Percentiles rank a stretch among this genome's conserved stretches.
phyloP scores from a whole-genome alignment of 192 early-diverging fungal species.

The Oehlia diaphana region DNA sequence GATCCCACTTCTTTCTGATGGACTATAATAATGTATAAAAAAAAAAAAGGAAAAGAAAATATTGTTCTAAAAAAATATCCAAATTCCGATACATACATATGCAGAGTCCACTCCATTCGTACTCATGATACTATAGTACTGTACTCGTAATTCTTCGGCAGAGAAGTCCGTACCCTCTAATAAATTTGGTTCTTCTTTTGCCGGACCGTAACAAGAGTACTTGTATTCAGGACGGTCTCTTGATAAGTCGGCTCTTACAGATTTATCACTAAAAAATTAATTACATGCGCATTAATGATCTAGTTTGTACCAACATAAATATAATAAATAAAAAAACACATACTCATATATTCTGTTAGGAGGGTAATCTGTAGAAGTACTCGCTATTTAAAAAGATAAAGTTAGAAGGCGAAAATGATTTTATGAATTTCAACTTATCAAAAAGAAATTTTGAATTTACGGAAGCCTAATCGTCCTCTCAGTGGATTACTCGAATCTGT shows the following conservation, averaged over 20 bases:
- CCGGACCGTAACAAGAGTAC: slow-evolving; percentile 54
- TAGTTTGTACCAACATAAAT: slow-evolving; percentile 12
- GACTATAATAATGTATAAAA: not conserved
- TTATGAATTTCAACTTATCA: not conserved
- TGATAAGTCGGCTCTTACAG: slow-evolving; percentile 39
- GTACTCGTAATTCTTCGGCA: slow-evolving; percentile 57
- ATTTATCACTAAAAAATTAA: slow-evolving; percentile 33
- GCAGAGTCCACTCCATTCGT: slow-evolving; percentile 26
- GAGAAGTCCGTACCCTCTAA: slow-evolving; percentile 58
- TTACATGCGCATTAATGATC: not conserved
- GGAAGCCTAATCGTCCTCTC: slow-evolving; percentile 7
- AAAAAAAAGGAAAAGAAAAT: not conserved
- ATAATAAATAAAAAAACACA: slow-evolving; percentile 16
- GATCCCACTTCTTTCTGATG: not conserved
- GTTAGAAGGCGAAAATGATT: not conserved
- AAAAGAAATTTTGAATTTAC: not conserved
- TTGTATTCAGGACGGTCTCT: slow-evolving; percentile 50
- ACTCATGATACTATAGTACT: slow-evolving; percentile 38
- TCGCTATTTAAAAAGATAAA: not conserved
- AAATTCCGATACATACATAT: slow-evolving; percentile 21
- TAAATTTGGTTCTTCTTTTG: slow-evolving; percentile 53
- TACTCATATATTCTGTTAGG: slow-evolving; percentile 36
- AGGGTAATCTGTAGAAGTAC: slow-evolving; percentile 3
- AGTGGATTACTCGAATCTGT: slow-evolving; percentile 34
- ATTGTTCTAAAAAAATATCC: not conserved